phyloP scores from a whole-genome alignment of 75 land plant species.

The Sequoiadendron giganteum region DNA sequence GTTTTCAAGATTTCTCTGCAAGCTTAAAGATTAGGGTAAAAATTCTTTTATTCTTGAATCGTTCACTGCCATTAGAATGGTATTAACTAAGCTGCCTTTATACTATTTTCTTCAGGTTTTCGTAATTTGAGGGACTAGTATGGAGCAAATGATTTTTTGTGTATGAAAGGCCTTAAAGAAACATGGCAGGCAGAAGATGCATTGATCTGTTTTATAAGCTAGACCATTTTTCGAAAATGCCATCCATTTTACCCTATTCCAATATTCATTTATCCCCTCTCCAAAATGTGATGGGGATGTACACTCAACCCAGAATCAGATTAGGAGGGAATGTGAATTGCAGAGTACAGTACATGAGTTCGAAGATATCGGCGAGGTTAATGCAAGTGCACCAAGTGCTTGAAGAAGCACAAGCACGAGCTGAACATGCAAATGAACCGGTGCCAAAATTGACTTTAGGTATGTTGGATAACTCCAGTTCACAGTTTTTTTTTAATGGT shows the following conservation, averaged over 20 bases:
- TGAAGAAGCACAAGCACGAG: not conserved
- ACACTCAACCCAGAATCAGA: not conserved
- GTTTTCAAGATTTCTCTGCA: not conserved
- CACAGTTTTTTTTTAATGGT: not conserved
- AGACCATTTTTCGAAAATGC: not conserved
- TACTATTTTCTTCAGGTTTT: conserved; percentile 3
- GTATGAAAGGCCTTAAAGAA: not conserved
- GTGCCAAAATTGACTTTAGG: conserved; percentile 8
- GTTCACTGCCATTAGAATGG: not conserved
- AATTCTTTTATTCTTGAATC: not conserved
- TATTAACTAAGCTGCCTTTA: not conserved
- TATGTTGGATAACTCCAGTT: not conserved
- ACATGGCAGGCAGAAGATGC: conserved; percentile 2
- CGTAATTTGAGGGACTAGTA: not conserved
- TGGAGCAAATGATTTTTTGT: not conserved
- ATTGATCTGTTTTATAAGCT: not conserved
- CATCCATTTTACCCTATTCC: not conserved
- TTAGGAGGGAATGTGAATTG: not conserved
- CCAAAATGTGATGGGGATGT: not conserved
- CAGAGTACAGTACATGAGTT: conserved; percentile 3
- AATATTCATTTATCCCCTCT: too few species aligned
- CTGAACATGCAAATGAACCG: conserved; percentile 7
- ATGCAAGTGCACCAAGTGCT: conserved; percentile 11
- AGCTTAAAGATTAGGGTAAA: not conserved
- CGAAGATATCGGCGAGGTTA: not conserved